These are phyloP conservation scores for Leishmania gerbilli DNA, from an alignment of 208 protist genomes.

Conservation along the genomic window DNA sequence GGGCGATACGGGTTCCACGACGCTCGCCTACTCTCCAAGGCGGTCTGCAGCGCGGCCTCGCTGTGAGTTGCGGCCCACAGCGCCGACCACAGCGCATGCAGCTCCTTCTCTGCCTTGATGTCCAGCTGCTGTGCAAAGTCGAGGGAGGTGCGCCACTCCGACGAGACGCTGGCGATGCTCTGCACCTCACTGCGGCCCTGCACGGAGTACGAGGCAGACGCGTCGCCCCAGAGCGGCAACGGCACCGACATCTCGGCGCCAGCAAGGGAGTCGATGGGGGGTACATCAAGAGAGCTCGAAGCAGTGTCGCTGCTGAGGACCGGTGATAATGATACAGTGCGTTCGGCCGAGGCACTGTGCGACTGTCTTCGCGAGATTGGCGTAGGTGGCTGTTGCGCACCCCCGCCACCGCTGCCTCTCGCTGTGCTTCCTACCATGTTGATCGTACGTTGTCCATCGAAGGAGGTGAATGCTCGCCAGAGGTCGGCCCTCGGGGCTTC, in stretches of 20 bases:
- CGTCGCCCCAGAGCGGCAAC: constrained; percentile 3
- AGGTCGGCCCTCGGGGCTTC: not conserved
- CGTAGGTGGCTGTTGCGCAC: not conserved
- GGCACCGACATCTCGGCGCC: not conserved
- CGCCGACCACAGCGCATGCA: constrained; percentile 41
- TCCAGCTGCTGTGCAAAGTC: constrained; percentile 57
- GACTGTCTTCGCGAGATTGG: not conserved
- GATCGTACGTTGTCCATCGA: not conserved
- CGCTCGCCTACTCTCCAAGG: constrained; percentile 39
- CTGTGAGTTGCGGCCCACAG: constrained; percentile 56
- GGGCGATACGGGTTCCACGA: constrained; percentile 86
- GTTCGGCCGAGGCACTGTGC: not conserved
- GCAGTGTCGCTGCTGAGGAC: constrained; percentile 30
- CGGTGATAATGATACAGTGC: constrained; percentile 17
- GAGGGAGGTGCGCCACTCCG: constrained; percentile 22
- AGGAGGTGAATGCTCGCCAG: not conserved
- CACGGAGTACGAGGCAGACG: not conserved
- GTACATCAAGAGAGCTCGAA: not conserved
- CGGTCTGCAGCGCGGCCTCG: constrained; percentile 36
- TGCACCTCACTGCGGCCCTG: not conserved
- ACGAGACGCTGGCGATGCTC: not conserved
- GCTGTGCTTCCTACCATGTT: constrained; percentile 1
- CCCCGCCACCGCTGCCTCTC: not conserved
- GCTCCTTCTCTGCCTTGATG: constrained; percentile 41
- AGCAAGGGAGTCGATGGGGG: not conserved